phyloP scores from a whole-genome alignment of 2,329 filamentous ascomycete genomes.

The Dryadomyces quercivorus region DNA sequence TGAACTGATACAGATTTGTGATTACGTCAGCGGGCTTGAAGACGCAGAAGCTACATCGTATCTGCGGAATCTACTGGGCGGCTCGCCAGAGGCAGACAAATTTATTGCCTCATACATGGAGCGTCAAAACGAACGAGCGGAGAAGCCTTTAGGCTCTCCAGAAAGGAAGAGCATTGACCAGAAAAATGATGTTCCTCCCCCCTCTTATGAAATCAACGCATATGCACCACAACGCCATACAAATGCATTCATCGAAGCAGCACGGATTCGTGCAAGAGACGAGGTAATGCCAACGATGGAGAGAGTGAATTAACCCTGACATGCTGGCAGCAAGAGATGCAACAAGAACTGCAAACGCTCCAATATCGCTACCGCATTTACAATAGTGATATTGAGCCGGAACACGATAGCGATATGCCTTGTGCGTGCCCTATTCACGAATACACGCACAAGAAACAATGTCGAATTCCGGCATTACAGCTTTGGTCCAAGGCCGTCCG shows the following conservation, averaged over 20 bases:
- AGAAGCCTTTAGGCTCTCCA: not conserved
- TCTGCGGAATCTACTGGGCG: constrained; percentile 4
- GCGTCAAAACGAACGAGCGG: not conserved
- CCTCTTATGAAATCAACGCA: not conserved
- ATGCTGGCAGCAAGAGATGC: constrained; percentile 26
- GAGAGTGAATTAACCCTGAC: not conserved
- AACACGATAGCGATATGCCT: constrained; percentile 27
- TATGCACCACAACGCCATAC: not conserved
- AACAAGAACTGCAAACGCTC: constrained; percentile 25
- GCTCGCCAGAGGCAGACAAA: not conserved
- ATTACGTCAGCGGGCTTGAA: not conserved
- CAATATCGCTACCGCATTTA: constrained; percentile 27
- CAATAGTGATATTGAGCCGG: constrained; percentile 33
- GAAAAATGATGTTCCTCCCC: not conserved
- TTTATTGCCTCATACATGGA: constrained; percentile 7
- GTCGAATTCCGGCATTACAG: constrained; percentile 24
- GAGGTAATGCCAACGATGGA: not conserved
- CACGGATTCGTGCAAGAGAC: not conserved
- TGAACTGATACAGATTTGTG: constrained; percentile 6
- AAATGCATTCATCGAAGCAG: not conserved
- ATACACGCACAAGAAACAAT: constrained; percentile 23
- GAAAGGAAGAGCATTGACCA: too few relatives aligned
- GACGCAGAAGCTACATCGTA: constrained; percentile 4
- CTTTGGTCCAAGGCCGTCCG: constrained; percentile 32
- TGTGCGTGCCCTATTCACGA: constrained; percentile 28